phyloP scores from a whole-genome alignment of 2,329 filamentous ascomycete species.

The Amauroascus niger region DNA sequence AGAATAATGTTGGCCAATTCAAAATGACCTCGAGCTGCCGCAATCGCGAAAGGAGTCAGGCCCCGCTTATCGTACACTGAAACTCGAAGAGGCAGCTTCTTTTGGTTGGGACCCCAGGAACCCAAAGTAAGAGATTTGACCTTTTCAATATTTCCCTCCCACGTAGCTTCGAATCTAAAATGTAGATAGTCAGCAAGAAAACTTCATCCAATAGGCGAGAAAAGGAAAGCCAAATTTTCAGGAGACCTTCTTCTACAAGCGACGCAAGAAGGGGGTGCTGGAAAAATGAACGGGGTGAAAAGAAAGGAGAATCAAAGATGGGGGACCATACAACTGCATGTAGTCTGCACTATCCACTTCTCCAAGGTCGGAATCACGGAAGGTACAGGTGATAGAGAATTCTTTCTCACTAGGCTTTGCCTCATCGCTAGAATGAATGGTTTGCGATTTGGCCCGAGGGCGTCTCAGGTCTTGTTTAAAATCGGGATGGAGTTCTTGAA shows the following conservation, averaged over 20 bases:
- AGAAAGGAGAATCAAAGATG: neutral
- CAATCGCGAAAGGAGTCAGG: conserved; percentile 58
- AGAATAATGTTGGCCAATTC: conserved; percentile 57
- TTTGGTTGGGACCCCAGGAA: conserved; percentile 37
- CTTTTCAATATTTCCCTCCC: conserved; percentile 53
- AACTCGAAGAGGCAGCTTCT: conserved; percentile 53
- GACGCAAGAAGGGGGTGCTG: neutral
- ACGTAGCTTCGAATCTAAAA: conserved; percentile 49
- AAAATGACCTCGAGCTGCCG: conserved; percentile 56
- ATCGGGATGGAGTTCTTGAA: conserved; percentile 51
- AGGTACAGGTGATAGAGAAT: conserved; percentile 45
- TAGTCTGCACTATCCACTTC: conserved; percentile 45
- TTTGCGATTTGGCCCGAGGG: neutral
- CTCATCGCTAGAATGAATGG: neutral
- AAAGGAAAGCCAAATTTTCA: neutral
- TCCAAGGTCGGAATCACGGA: conserved; percentile 37
- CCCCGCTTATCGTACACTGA: conserved; percentile 45
- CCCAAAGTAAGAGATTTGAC: conserved; percentile 38
- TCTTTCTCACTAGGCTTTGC: conserved; percentile 15
- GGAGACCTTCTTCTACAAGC: too few relatives aligned
- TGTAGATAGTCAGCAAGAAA: neutral
- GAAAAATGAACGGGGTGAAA: neutral
- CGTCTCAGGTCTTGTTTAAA: conserved; percentile 4
- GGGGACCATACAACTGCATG: conserved; percentile 12
- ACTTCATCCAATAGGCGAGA: neutral